phyloP scores from a whole-genome alignment of 2,329 filamentous ascomycete genomes.

The Fusarium cicatricum region DNA sequence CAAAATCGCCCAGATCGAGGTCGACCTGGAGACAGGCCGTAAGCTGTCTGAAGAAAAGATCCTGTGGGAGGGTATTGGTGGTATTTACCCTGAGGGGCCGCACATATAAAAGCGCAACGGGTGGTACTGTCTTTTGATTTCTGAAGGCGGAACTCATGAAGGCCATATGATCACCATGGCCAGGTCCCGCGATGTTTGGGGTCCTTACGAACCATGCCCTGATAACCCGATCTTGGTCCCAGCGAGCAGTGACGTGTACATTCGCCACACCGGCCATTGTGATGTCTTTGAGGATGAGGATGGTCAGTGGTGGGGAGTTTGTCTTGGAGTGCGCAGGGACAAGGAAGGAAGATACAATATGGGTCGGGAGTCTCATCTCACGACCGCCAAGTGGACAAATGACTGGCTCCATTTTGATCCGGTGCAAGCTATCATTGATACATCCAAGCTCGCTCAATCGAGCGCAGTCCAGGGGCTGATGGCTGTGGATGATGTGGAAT shows the following conservation, averaged over 20 bases:
- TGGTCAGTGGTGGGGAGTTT: constrained; percentile 1
- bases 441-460: too few species aligned
- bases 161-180: constrained; percentile 1
- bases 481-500: too few species aligned
- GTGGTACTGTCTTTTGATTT: constrained; percentile 35
- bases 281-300: not conserved
- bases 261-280: constrained; percentile 4
- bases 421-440: not conserved
- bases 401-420: not conserved
- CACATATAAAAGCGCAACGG: constrained; percentile 55
- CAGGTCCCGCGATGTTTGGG: constrained; percentile 1
- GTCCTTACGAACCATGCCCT: not conserved
- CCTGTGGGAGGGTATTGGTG: not conserved
- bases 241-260: not conserved
- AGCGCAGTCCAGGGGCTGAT: too few species aligned
- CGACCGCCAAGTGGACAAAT: not conserved
- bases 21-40: constrained; percentile 47
- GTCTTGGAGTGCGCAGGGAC: not conserved
- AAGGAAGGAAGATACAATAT: not conserved
- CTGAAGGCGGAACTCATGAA: not conserved
- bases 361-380: constrained; percentile 5
- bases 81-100: constrained; percentile 35
- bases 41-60: constrained; percentile 35
- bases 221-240: not conserved
- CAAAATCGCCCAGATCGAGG: constrained; percentile 34